phyloP scores from a whole-genome alignment of 495 filamentous ascomycete genomes.

The Bacidia gigantensis region DNA sequence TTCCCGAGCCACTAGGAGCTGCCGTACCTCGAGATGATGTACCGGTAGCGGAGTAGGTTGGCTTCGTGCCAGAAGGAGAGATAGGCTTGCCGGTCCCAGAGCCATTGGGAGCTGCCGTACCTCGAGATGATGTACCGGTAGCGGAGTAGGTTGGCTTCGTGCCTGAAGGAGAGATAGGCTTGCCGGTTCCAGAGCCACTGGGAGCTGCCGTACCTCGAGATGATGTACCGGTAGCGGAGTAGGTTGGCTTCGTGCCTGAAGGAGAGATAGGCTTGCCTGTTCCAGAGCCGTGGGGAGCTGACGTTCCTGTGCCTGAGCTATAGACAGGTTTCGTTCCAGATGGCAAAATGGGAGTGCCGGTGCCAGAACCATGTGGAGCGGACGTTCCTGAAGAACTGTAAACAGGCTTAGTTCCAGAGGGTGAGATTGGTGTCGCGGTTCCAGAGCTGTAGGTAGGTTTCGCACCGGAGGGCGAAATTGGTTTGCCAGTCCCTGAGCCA shows the following conservation, averaged over 20 bases:
- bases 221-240: background rate
- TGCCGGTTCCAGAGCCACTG: background rate
- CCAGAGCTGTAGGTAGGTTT: background rate
- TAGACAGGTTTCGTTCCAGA: background rate
- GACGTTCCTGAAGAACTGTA: background rate
- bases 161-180: slow-evolving; percentile 1
- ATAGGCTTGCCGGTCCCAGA: slow-evolving; percentile 1
- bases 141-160: background rate
- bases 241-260: background rate
- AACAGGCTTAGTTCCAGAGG: background rate
- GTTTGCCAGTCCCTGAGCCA: background rate
- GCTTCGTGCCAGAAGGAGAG: background rate
- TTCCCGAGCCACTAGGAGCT: background rate
- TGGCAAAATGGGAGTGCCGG: background rate
- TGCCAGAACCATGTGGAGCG: background rate
- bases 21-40: background rate
- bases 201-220: background rate
- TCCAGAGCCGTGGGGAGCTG: background rate
- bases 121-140: background rate
- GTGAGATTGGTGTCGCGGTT: background rate
- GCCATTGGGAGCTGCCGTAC: background rate
- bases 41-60: background rate
- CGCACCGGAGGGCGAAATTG: background rate
- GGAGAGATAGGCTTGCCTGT: background rate
- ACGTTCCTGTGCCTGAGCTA: background rate